Evolutionary conservation across 1,139 yeast species (phyloP), one percentile per base, ranked within the genome.

Genomic region (Hansenula lynferdii): DNA sequence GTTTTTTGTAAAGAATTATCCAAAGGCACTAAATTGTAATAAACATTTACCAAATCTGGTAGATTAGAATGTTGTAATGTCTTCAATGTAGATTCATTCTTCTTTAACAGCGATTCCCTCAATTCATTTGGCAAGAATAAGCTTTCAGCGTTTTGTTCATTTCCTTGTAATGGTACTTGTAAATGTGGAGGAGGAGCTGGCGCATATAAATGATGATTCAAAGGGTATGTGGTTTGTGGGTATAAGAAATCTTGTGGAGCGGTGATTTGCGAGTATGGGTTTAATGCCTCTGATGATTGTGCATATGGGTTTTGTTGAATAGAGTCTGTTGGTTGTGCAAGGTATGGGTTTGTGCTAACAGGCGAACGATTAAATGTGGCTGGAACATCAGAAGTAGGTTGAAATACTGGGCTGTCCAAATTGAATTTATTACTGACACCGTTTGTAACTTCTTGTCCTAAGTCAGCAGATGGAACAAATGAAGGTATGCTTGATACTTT

Each of bases 161-260:
- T 78, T 2, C 85, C 76, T 31, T 75, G 72, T 44, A 83, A 63
- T 5, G 81, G 80, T 9, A 75, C 61, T 16, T 72, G 67, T 42
- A 78, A 61, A 47, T 85, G 77, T 22, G 90, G 90, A 5, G 95
- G 94, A 4, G 95, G 86, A 16, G 77, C 75, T 2, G 97, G 97
- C 0, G 97, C 95, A 60, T 90, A 90, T 35, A 89, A 63, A 60
- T 90, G 96, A 56, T 86, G 85, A 53, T 89, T 92, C 36, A 87
- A 65, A 2, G 96, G 92, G 49, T 69, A 82, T 8, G 53, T 45
- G 11, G 59, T 44, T 26, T 47, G 46, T 60, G 23, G 42, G 11
- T 29, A 37, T 26, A 22, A 37, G 25, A 31, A 37, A 35, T 41
- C 39, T 24, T 36, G 37, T 11, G 30, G 31, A 14, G 12, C 19